Conservation (phyloP, 257 asterid genomes). For the Linderniella brevidens region DNA sequence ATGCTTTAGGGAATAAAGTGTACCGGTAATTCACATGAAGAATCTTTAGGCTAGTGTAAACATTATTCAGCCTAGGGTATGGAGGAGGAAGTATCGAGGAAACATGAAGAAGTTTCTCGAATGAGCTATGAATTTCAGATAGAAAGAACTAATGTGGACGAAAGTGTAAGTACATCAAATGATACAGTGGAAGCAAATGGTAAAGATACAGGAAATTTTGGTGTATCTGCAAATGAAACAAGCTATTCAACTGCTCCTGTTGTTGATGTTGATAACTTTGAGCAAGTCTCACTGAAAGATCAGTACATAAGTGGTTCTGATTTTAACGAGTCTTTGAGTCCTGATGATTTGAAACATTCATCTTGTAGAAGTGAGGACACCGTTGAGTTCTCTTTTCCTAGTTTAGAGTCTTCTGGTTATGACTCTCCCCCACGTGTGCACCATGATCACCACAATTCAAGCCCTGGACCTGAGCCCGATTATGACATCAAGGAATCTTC, state of each 20-base stretch:
- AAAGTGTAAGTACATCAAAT: constrained; percentile 10
- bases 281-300: constrained; percentile 58
- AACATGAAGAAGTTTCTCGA: constrained; percentile 19
- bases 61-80: constrained; percentile 15
- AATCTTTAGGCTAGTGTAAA: constrained; percentile 8
- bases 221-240: constrained; percentile 2
- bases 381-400: constrained; percentile 36
- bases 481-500: constrained; percentile 27
- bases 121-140: constrained; percentile 13
- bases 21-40: constrained; percentile 13
- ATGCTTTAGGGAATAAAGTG: constrained; percentile 18
- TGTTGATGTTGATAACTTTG: constrained; percentile 42
- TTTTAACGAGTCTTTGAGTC: constrained; percentile 19
- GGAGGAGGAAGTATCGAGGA: constrained; percentile 57
- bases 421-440: constrained; percentile 33
- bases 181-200: constrained; percentile 7
- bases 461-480: constrained; percentile 36
- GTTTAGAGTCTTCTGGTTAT: constrained; percentile 27
- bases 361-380: constrained; percentile 40
- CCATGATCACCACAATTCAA: constrained; percentile 28
- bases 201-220: constrained; percentile 10
- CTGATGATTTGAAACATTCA: constrained; percentile 32
- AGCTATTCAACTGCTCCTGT: constrained; percentile 10
- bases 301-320: constrained; percentile 30
- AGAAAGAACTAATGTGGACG: constrained; percentile 20